Conservation (phyloP, 129 eudicot species). For the Glebionis coronaria region DNA sequence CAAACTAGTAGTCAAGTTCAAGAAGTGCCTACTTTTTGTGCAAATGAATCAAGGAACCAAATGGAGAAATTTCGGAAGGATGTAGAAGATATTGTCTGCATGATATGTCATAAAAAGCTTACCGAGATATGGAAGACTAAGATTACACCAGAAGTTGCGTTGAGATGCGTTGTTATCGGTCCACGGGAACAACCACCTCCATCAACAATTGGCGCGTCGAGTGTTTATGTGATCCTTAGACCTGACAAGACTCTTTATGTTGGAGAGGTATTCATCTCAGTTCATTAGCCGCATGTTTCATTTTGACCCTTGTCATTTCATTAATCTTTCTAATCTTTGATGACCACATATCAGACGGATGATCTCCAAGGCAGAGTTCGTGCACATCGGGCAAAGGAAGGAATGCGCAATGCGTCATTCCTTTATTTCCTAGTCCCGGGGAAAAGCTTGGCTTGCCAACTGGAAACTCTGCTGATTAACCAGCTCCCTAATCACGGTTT, state of each 20-base stretch:
- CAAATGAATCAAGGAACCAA: slow-evolving; percentile 13
- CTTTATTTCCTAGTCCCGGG: slow-evolving; percentile 75
- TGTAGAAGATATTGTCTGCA: slow-evolving; percentile 48
- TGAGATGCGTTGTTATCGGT: slow-evolving; percentile 50
- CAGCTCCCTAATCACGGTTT: slow-evolving; percentile 80
- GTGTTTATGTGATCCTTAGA: slow-evolving; percentile 78
- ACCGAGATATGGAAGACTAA: slow-evolving; percentile 38
- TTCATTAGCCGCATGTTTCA: background rate
- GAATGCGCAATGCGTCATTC: slow-evolving; percentile 67
- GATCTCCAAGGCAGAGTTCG: slow-evolving; percentile 83
- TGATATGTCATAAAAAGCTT: slow-evolving; percentile 45
- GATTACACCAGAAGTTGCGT: slow-evolving; percentile 22
- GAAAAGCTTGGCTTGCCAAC: slow-evolving; percentile 84
- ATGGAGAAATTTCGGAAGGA: slow-evolving; percentile 42
- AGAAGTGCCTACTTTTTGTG: slow-evolving; percentile 10
- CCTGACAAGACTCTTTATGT: slow-evolving; percentile 78
- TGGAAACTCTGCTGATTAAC: slow-evolving; percentile 88
- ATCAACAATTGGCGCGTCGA: slow-evolving; percentile 77
- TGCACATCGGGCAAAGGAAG: slow-evolving; percentile 70
- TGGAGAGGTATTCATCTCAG: slow-evolving; percentile 67
- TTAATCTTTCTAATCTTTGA: slow-evolving; percentile 5
- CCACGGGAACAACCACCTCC: slow-evolving; percentile 94
- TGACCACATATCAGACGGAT: slow-evolving; percentile 52
- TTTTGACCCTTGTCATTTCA: background rate
- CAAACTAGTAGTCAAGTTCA: slow-evolving; percentile 14